A percentile compares a stretch with the other conserved stretches of the same genome.
Evolutionary conservation across 352 stramenopile species (phyloP).

Genomic region (Thalassiosira mediterranea): DNA sequence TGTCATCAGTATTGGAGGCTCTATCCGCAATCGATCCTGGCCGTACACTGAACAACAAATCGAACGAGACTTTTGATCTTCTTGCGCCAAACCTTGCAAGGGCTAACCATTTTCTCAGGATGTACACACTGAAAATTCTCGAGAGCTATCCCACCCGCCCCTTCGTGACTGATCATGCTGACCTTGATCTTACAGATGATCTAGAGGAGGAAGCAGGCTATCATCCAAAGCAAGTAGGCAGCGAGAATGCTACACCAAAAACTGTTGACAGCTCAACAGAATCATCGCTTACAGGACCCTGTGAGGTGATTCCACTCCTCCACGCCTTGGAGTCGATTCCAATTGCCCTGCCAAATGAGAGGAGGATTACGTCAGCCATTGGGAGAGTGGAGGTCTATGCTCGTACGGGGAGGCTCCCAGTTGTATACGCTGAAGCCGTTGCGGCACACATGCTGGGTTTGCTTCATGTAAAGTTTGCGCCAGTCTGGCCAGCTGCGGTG

Average conservation of each 20-base stretch:
- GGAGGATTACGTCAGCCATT: conserved; percentile 58
- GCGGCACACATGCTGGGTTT: conserved; percentile 80
- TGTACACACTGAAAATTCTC: conserved; percentile 79
- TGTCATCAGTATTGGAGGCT: conserved; percentile 52
- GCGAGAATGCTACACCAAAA: conserved; percentile 5
- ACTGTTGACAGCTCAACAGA: conserved; percentile 7
- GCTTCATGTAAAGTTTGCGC: conserved; percentile 81
- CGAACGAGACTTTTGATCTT: conserved; percentile 67
- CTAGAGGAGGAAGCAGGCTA: conserved; percentile 79
- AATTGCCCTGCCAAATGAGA: conserved; percentile 70
- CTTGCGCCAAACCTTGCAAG: conserved; percentile 65
- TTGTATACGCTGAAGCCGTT: conserved; percentile 75
- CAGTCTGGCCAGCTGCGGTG: conserved; percentile 68
- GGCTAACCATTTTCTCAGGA: conserved; percentile 74
- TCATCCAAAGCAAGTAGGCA: conserved; percentile 2
- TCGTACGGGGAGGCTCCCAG: conserved; percentile 70
- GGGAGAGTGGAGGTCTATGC: conserved; percentile 73
- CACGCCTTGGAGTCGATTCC: conserved; percentile 69
- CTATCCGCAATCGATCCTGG: conserved; percentile 48
- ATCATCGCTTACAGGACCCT: conserved; percentile 50
- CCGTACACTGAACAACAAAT: conserved; percentile 46
- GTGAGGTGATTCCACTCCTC: conserved; percentile 74
- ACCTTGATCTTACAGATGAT: conserved; percentile 81
- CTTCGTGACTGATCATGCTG: conserved; percentile 76
- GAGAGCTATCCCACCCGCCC: conserved; percentile 67